phyloP scores from a whole-genome alignment of 2,329 filamentous ascomycete species.

The Grosmannia clavigera region DNA sequence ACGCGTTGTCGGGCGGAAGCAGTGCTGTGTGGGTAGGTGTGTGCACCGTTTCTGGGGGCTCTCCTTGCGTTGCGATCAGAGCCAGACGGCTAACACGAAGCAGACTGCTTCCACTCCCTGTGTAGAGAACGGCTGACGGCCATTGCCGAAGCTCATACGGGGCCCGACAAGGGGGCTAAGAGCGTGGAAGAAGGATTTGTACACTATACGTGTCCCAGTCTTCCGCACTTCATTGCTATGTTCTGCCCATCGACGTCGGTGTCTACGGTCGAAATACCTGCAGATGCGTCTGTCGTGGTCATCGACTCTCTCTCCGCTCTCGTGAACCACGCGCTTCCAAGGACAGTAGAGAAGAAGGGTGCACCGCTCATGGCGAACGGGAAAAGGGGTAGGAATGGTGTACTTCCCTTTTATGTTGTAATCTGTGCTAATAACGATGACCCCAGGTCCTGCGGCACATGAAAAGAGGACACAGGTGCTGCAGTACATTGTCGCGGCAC shows the following conservation, averaged over 20 bases:
- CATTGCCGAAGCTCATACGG: constrained; percentile 10
- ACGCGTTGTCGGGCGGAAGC: constrained; percentile 46
- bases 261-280: constrained; percentile 47
- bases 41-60: constrained; percentile 18
- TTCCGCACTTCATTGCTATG: constrained; percentile 65
- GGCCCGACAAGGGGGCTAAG: constrained; percentile 8
- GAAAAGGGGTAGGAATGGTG: not conserved
- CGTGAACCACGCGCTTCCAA: constrained; percentile 66
- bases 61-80: not conserved
- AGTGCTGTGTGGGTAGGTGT: constrained; percentile 74
- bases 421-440: not conserved
- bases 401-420: not conserved
- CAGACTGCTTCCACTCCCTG: constrained; percentile 37
- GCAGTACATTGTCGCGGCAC: constrained; percentile 52
- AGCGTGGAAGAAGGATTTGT: constrained; percentile 23
- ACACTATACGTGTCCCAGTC: constrained; percentile 41
- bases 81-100: not conserved
- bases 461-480: constrained; percentile 31
- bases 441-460: constrained; percentile 6
- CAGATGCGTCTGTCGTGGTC: constrained; percentile 54
- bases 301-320: constrained; percentile 69
- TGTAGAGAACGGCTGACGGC: constrained; percentile 24
- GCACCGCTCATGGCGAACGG: constrained; percentile 11
- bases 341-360: constrained; percentile 21
- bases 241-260: constrained; percentile 55